Evolutionary conservation across 129 eudicot genomes (phyloP), one percentile per base, ranked within the genome.

Genomic region (Sambucus nigra): DNA sequence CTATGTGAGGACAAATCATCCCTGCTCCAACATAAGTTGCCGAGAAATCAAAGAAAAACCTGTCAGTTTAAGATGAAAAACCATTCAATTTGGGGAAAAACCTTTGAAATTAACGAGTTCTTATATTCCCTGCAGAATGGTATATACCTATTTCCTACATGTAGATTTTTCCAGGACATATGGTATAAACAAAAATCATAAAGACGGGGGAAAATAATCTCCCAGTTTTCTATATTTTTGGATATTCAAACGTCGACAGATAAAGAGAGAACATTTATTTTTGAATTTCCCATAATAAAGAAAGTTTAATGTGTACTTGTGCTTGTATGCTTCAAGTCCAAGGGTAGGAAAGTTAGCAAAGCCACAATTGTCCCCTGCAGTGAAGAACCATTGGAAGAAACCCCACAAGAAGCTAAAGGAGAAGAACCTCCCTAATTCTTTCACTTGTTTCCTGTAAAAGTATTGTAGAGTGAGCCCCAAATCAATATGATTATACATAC

Each of bases 361-460:
- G 8, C 84, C 84, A 51, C 84, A 78, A 53, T 12, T 53, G 28
- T 78, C 84, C 25, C 64, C 76, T 16, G 69, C 76, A 35, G 84
- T 71, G 29, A 69, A 77, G 61, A 78, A 78, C 85, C 85, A 78
- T 26, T 77, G 83, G 46, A 77, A 77, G 73, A 72, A 72, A 15
- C 78, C 72, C 82, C 78, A 76, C 60, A 76, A 63, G 66, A 76
- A 76, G 69, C 78, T 76, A 55, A 76, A 71, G 25, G 79, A 72
- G 72, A 77, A 72, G 39, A 61, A 72, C 61, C 73, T 69, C 38
- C 67, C 69, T 28, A 78, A 49, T 29, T 20, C 21, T 10, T 47
- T 55, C 32, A 69, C 80, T 68, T 73, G 85, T 25, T 62, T 78
- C 73, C 80, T 78, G 85, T 42, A 27, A 4, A 22, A 39, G 13